phyloP scores from a whole-genome alignment of 2,329 filamentous ascomycete species.

The Exophiala sp. region DNA sequence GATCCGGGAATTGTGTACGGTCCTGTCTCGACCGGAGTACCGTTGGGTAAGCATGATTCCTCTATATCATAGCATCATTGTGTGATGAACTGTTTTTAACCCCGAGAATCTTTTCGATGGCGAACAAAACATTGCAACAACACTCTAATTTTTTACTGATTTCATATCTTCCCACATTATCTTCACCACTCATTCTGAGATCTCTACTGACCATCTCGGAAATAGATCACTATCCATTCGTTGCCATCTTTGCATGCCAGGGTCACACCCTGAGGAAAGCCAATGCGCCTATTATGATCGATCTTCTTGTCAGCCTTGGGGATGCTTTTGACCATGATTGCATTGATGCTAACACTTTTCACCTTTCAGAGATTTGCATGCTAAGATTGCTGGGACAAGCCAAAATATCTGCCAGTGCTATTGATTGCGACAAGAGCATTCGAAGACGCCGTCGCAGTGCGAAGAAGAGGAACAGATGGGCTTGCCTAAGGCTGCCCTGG shows the following conservation, averaged over 20 bases:
- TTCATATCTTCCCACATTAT: constrained; percentile 24
- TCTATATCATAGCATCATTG: constrained; percentile 27
- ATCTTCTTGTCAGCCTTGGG: too few species aligned
- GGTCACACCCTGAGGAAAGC: too few species aligned
- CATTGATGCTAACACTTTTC: too few species aligned
- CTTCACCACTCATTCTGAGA: not conserved
- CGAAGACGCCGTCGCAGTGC: not conserved
- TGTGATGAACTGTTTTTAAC: constrained; percentile 68
- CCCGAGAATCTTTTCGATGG: constrained; percentile 55
- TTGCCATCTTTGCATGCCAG: too few species aligned
- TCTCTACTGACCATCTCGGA: constrained; percentile 7
- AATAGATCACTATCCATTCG: not conserved
- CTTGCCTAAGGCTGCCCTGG: not conserved
- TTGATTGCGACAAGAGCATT: not conserved
- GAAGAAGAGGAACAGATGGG: not conserved
- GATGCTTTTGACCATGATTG: too few species aligned
- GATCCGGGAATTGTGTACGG: constrained; percentile 11
- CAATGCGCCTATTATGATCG: too few species aligned
- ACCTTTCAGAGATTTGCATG: too few species aligned
- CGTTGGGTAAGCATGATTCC: constrained; percentile 21
- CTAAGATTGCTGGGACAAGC: not conserved
- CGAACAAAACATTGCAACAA: constrained; percentile 60
- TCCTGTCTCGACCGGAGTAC: not conserved
- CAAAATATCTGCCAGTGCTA: not conserved
- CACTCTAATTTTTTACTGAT: constrained; percentile 73